Evolutionary conservation across 495 filamentous ascomycete species (phyloP).

Genomic region (Aspergillus saccharolyticus): DNA sequence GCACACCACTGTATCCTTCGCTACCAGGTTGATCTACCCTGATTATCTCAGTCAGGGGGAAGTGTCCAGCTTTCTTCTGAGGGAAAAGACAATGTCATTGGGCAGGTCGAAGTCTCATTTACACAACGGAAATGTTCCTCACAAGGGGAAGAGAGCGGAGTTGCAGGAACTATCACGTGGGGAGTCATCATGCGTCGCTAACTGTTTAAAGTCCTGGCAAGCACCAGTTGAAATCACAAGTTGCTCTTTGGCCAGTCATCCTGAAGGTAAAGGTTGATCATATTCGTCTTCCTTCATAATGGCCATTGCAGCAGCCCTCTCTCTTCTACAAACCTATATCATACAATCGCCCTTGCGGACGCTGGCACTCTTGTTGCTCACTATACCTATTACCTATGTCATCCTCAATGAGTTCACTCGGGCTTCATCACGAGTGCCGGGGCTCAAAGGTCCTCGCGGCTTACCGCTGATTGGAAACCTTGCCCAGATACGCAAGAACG

Average conservation of each 20-base stretch:
- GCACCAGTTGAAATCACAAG: background rate
- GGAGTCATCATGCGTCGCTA: background rate
- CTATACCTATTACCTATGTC: slow-evolving; percentile 41
- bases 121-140: slow-evolving; percentile 14
- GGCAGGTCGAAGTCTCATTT: background rate
- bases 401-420: slow-evolving; percentile 51
- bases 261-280: background rate
- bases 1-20: background rate
- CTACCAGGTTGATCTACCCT: slow-evolving; percentile 3
- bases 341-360: slow-evolving; percentile 27
- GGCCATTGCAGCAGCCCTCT: slow-evolving; percentile 28
- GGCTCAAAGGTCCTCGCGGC: slow-evolving; percentile 51
- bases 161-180: background rate
- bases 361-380: slow-evolving; percentile 20
- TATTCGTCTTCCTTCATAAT: slow-evolving; percentile 15
- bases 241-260: background rate
- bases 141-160: slow-evolving; percentile 4
- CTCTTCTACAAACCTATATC: slow-evolving; percentile 19
- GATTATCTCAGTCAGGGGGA: background rate
- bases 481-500: slow-evolving; percentile 53
- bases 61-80: background rate
- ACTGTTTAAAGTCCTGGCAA: background rate
- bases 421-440: slow-evolving; percentile 41
- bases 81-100: background rate
- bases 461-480: slow-evolving; percentile 60